A percentile compares a stretch with the other conserved stretches of the same genome.
These are phyloP conservation scores for Pleurotus ostreatus DNA, from an alignment of 768 basidiomycete genomes.

Conservation along the genomic window DNA sequence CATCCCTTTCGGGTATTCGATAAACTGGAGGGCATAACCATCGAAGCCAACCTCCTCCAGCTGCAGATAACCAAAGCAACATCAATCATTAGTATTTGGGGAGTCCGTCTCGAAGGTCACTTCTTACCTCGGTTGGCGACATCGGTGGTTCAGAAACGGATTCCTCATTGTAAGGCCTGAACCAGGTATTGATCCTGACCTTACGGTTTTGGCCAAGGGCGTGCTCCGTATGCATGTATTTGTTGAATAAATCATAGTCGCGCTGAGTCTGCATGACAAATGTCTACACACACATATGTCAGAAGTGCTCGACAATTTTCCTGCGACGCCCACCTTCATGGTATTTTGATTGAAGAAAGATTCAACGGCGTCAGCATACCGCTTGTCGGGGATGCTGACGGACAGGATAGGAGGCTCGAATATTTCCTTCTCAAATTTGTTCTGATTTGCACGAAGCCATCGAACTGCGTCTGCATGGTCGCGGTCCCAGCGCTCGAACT, in stretches of 20 bases:
- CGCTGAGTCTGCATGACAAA: conserved; percentile 82
- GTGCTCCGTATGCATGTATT: conserved; percentile 48
- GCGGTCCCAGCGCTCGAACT: conserved; percentile 47
- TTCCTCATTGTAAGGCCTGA: conserved; percentile 38
- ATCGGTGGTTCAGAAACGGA: conserved; percentile 48
- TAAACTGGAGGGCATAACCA: conserved; percentile 77
- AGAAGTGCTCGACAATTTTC: background rate
- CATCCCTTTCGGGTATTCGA: conserved; percentile 75
- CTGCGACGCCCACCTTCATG: conserved; percentile 53
- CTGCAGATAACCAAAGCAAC: conserved; percentile 29
- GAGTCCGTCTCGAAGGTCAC: too few relatives aligned
- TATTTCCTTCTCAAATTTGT: conserved; percentile 75
- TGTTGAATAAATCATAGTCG: conserved; percentile 73
- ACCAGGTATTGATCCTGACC: conserved; percentile 66
- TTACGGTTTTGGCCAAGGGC: conserved; percentile 40
- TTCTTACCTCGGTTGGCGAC: conserved; percentile 52
- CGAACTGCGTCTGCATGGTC: conserved; percentile 61
- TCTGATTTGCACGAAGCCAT: conserved; percentile 67
- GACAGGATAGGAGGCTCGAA: conserved; percentile 81
- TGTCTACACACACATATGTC: conserved; percentile 42
- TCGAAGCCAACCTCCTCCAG: conserved; percentile 65
- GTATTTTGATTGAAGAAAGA: conserved; percentile 56
- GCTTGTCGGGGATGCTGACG: conserved; percentile 60
- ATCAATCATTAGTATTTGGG: too few relatives aligned
- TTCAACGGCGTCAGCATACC: conserved; percentile 69